Evolutionary conservation across 306 rosid species (phyloP).

Genomic region (Quercus dentata): DNA sequence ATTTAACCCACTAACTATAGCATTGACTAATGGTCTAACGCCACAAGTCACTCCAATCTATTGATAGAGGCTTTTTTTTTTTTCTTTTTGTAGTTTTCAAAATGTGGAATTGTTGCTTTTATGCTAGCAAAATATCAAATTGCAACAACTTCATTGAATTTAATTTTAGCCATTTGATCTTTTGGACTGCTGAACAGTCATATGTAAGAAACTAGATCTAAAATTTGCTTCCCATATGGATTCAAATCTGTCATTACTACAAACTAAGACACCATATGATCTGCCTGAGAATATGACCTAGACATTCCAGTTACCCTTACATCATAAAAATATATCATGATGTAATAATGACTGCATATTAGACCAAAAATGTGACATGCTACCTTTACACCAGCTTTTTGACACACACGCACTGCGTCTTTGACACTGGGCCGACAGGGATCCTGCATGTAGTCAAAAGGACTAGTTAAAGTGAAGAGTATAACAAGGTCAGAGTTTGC

Average conservation of each 20-base stretch:
- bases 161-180: too few species aligned
- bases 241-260: neutral
- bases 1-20: too few species aligned
- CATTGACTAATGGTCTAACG: too few species aligned
- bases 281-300: neutral
- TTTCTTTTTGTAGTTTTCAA: neutral
- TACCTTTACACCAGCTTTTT: conserved; percentile 94
- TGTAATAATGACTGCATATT: neutral
- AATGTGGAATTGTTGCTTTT: neutral
- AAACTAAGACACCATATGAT: neutral
- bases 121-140: neutral
- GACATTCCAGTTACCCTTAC: neutral
- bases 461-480: conserved; percentile 16
- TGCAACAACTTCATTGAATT: too few species aligned
- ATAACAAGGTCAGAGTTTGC: conserved; percentile 1
- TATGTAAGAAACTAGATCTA: neutral
- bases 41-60: neutral
- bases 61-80: neutral
- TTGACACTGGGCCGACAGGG: conserved; percentile 86
- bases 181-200: neutral
- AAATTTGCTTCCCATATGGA: neutral
- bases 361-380: conserved; percentile 13
- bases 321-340: neutral
- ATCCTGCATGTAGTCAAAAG: conserved; percentile 50
- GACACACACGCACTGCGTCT: conserved; percentile 74